Base-by-base conservation (phyloP, 306 rosid genomes). In the Glycine latifolia region DNA sequence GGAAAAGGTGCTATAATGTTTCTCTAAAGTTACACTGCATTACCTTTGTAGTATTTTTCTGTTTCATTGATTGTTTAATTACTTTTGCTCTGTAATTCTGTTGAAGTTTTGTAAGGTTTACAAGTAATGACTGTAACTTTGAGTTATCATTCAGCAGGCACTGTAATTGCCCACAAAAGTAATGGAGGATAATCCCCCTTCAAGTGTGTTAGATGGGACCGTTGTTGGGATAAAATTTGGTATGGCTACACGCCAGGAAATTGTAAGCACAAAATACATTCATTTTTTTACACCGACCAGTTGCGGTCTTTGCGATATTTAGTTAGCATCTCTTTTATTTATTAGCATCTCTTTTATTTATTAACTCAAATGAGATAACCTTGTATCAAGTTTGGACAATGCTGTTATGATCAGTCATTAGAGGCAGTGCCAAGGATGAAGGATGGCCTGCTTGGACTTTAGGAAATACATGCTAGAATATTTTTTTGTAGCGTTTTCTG, bases 211-310 rank as follows among this genome's bases (percentile, higher is more conserved):
- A 52, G 92, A 94, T n/a, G 97, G 88, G 61, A 88, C 87, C 73
- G 80, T 92, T 3, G 55, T 72, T 61, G 94, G 97, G 7, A 92
- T 94, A 81, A 82, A 69, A 73, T 94, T 94, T 60, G 84, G 90
- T 60, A 79, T 94, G 87, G 98, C 98, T 69, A 90, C 89, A 17
- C 89, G 77, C 60, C 85, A 85, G 6, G 98, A 94, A 87, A 92
- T 94, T 59, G 98, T 94, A 84, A 90, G 98, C 79, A 56, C 62
- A 65, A 67, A 70, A 79, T 71, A 66, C 46, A 68, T 50, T 77
- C 35, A 17, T 61, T 58, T 17, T 67, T 78, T 76, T 8, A n/a
- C 41, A 3, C 13, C 44, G n/a, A 54, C 60, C 35, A 71, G 54
- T 58, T 66, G 84, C 53, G 72, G 55, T 75, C 63, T 65, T 39